Conservation (phyloP, 257 asterid species). For the Gardenia jasminoides region DNA sequence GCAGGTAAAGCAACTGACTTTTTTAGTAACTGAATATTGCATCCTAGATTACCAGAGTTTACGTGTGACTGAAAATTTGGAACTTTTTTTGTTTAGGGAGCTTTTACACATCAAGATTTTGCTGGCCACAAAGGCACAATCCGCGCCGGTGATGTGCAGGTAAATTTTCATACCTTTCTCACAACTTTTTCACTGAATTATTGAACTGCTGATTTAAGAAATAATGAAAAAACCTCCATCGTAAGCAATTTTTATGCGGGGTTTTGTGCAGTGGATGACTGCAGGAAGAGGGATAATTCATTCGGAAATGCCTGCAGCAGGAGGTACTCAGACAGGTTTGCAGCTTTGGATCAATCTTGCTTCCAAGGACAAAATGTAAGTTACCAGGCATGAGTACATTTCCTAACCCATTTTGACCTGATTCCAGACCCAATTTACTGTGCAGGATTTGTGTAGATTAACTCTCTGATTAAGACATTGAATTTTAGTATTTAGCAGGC, state of each 20-base stretch:
- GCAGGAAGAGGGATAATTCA: conserved; percentile 95
- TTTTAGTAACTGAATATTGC: not conserved
- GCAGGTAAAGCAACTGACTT: conserved; percentile 36
- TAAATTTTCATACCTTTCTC: conserved; percentile 16
- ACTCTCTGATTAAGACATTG: not conserved
- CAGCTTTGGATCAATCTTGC: conserved; percentile 94
- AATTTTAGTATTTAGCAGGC: not conserved
- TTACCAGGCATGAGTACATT: not conserved
- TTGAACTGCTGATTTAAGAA: not conserved
- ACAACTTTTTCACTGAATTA: not conserved
- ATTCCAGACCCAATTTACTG: not conserved
- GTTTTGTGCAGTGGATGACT: conserved; percentile 86
- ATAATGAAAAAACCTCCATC: not conserved
- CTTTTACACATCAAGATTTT: conserved; percentile 87
- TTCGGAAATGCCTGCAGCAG: conserved; percentile 96
- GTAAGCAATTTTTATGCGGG: not conserved
- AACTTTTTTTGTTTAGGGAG: conserved; percentile 52
- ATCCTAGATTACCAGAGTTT: not conserved
- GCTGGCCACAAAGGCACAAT: conserved; percentile 88
- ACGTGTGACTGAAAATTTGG: not conserved
- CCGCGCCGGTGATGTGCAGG: conserved; percentile 88
- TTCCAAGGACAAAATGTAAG: conserved; percentile 89
- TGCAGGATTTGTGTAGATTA: not conserved
- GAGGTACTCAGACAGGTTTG: conserved; percentile 65
- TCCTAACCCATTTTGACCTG: not conserved